These are phyloP conservation scores for Papiliotrema flavescens DNA, from an alignment of 1,284 basidiomycete species.

Conservation along the genomic window DNA sequence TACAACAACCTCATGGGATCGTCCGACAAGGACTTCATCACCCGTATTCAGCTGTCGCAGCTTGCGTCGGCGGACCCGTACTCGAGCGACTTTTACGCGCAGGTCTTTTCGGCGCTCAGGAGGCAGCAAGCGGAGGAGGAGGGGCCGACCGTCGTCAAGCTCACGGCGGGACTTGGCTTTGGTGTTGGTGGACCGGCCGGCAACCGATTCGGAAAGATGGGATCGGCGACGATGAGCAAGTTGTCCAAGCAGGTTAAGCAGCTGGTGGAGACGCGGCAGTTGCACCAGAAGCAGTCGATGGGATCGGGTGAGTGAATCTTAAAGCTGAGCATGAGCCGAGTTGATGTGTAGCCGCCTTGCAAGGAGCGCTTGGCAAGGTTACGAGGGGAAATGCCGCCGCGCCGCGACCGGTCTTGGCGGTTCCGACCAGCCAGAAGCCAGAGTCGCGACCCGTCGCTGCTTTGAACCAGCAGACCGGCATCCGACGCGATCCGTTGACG, in stretches of 20 bases:
- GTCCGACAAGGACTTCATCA: conserved; percentile 99
- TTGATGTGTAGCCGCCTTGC: conserved; percentile 55
- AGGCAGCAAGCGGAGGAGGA: conserved; percentile 64
- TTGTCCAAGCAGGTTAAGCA: conserved; percentile 98
- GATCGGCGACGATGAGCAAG: conserved; percentile 69
- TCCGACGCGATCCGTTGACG: conserved; percentile 64
- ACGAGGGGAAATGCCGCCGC: conserved; percentile 70
- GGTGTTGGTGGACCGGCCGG: conserved; percentile 62
- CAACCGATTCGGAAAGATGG: conserved; percentile 69
- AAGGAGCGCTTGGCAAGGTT: conserved; percentile 92
- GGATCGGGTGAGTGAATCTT: conserved; percentile 60
- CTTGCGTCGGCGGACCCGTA: conserved; percentile 95
- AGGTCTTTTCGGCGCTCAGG: conserved; percentile 83
- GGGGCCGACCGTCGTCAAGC: conserved; percentile 74
- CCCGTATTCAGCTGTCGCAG: conserved; percentile 97
- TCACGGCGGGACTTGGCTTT: conserved; percentile 68
- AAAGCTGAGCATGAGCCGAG: neutral
- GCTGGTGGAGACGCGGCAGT: conserved; percentile 86
- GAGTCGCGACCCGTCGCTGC: conserved; percentile 45
- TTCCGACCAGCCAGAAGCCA: conserved; percentile 53
- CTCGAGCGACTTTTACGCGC: conserved; percentile 96
- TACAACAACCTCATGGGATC: conserved; percentile 91
- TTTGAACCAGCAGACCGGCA: conserved; percentile 37
- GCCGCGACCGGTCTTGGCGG: conserved; percentile 91
- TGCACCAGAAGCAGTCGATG: conserved; percentile 72